phyloP scores from a whole-genome alignment of 495 filamentous ascomycete species.

The Talaromyces adpressus region DNA sequence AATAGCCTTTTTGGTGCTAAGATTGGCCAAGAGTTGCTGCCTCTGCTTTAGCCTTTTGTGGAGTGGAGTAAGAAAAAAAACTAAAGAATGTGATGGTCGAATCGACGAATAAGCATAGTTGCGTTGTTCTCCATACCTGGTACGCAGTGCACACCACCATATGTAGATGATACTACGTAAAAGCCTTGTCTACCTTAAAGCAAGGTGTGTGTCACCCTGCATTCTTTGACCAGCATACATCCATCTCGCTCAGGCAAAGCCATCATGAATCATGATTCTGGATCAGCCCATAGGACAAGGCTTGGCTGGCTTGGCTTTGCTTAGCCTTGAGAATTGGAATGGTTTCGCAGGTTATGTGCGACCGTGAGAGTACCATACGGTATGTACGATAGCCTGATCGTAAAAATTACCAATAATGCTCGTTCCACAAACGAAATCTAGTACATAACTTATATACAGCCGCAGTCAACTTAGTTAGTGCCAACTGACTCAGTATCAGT shows the following conservation, averaged over 20 bases:
- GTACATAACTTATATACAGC: not conserved
- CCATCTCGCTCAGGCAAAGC: not conserved
- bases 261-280: constrained; percentile 2
- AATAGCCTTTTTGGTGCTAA: not conserved
- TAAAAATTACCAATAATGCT: not conserved
- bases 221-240: not conserved
- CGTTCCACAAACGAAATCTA: not conserved
- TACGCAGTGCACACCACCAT: no score
- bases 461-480: not conserved
- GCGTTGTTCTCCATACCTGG: not conserved
- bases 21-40: not conserved
- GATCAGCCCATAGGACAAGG: not conserved
- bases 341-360: not conserved
- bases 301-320: not conserved
- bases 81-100: not conserved
- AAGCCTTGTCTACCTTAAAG: not conserved
- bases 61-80: not conserved
- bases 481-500: not conserved
- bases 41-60: not conserved
- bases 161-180: no score
- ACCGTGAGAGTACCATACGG: not conserved
- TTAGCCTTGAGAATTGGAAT: not conserved
- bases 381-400: not conserved
- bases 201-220: not conserved
- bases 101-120: not conserved